Percentiles rank a stretch among this genome's conserved stretches.
Evolutionary conservation across 164 flowering plant species (phyloP).

Genomic region (Cinnamomum micranthum): DNA sequence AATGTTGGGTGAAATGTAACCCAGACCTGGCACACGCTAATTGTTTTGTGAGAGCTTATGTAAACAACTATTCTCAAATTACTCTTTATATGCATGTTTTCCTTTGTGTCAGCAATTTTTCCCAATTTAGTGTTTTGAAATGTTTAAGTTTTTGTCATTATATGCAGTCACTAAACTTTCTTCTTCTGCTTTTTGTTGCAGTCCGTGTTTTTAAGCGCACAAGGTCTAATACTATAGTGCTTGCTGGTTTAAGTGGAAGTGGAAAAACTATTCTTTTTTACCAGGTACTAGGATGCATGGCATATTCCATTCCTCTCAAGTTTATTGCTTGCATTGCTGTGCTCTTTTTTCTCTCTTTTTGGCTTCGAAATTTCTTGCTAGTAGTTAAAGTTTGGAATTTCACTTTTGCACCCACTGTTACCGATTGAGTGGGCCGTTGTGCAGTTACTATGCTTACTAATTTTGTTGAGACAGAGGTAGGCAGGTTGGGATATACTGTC

Average conservation of each 20-base stretch:
- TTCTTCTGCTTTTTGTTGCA: slow-evolving; percentile 26
- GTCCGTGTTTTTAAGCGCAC: slow-evolving; percentile 59
- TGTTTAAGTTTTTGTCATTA: neutral
- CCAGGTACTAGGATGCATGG: slow-evolving; percentile 40
- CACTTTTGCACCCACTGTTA: too few species aligned
- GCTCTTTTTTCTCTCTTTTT: too few species aligned
- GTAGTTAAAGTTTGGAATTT: neutral
- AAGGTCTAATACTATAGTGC: slow-evolving; percentile 63
- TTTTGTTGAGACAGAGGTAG: too few species aligned
- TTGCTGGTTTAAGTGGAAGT: slow-evolving; percentile 82
- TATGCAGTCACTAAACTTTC: slow-evolving; percentile 2
- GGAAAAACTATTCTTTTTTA: slow-evolving; percentile 85
- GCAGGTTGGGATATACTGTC: too few species aligned
- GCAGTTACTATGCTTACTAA: too few species aligned
- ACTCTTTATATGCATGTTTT: neutral
- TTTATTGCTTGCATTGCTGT: neutral
- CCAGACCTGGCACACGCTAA: neutral
- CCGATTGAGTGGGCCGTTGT: too few species aligned
- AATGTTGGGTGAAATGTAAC: neutral
- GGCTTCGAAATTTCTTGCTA: neutral
- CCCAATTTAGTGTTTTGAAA: neutral
- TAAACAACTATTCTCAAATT: neutral
- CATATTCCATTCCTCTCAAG: neutral
- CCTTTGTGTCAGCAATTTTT: too few species aligned
- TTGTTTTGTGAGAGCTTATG: neutral